Evolutionary conservation across 108 stramenopile species (phyloP).

Genomic region (Asterionellopsis glacialis): DNA sequence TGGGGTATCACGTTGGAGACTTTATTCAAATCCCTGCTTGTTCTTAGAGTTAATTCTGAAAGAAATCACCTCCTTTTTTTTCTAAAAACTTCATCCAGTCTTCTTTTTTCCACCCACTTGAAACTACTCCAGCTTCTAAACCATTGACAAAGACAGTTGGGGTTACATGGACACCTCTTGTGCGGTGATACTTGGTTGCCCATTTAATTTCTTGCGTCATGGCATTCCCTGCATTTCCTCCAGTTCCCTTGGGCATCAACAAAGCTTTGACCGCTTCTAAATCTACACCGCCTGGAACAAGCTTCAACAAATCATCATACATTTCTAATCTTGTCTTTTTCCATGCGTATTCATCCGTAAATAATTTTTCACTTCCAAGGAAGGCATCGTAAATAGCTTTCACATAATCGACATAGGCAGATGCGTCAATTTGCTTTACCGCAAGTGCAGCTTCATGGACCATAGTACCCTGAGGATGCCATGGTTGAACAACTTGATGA

Average conservation of each 20-base stretch:
- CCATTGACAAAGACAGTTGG: conserved; percentile 49
- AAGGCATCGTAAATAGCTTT: conserved; percentile 1
- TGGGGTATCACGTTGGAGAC: too few relatives aligned
- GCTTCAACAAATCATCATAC: conserved; percentile 12
- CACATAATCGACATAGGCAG: background rate
- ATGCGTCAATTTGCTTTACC: background rate
- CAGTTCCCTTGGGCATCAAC: background rate
- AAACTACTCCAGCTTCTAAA: conserved; percentile 30
- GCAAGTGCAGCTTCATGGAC: conserved; percentile 29
- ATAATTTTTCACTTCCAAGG: conserved; percentile 1
- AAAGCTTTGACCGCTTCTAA: conserved; percentile 6
- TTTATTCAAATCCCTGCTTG: too few relatives aligned
- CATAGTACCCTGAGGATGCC: conserved; percentile 34
- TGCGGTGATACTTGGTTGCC: conserved; percentile 33
- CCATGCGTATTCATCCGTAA: conserved; percentile 19
- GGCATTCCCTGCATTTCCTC: conserved; percentile 16
- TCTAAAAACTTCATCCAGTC: conserved; percentile 29
- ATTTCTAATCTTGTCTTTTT: conserved; percentile 24
- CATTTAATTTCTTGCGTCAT: conserved; percentile 35
- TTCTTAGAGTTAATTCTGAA: too few relatives aligned
- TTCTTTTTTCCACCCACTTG: conserved; percentile 23
- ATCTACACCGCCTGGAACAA: conserved; percentile 1
- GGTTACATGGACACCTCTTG: conserved; percentile 42
- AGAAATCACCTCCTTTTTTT: conserved; percentile 1
- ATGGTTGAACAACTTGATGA: conserved; percentile 32